Evolutionary conservation across 2,329 filamentous ascomycete genomes (phyloP).

Genomic region (Pseudonectria foliicola): DNA sequence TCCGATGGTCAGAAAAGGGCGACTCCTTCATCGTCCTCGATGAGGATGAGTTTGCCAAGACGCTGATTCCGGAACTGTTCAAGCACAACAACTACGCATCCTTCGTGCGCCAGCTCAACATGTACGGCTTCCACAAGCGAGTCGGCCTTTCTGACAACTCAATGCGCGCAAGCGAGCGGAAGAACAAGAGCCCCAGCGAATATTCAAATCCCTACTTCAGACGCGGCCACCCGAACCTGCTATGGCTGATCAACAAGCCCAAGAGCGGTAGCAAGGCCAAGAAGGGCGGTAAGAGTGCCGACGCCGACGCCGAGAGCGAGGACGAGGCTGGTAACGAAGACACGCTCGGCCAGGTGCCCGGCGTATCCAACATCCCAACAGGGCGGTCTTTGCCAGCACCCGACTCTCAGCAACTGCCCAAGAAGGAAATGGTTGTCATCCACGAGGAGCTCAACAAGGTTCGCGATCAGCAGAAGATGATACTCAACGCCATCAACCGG

Average conservation of each 20-base stretch:
- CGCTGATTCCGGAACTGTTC: slow-evolving; percentile 93
- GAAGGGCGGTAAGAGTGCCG: slow-evolving; percentile 54
- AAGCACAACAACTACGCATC: slow-evolving; percentile 99
- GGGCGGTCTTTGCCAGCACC: slow-evolving; percentile 33
- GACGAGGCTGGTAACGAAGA: slow-evolving; percentile 41
- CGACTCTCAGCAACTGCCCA: slow-evolving; percentile 44
- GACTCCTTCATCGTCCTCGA: slow-evolving; percentile 96
- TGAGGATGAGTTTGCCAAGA: slow-evolving; percentile 97
- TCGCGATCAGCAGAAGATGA: slow-evolving; percentile 78
- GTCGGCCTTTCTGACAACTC: slow-evolving; percentile 92
- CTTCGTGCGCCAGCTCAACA: slow-evolving; percentile 91
- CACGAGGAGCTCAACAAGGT: slow-evolving; percentile 75
- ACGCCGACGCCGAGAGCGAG: slow-evolving; percentile 66
- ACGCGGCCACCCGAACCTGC: slow-evolving; percentile 80
- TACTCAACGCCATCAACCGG: slow-evolving; percentile 72
- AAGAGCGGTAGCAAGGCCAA: slow-evolving; percentile 61
- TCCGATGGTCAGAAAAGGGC: slow-evolving; percentile 93
- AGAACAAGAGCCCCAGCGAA: slow-evolving; percentile 96
- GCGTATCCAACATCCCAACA: slow-evolving; percentile 12
- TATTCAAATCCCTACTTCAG: slow-evolving; percentile 97
- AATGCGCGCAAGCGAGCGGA: slow-evolving; percentile 93
- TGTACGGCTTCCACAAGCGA: slow-evolving; percentile 97
- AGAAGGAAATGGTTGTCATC: slow-evolving; percentile 70
- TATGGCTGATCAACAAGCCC: slow-evolving; percentile 96
- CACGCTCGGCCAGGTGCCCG: slow-evolving; percentile 14